Evolutionary conservation across 495 filamentous ascomycete species (phyloP).

Genomic region (Aspergillus baeticus): DNA sequence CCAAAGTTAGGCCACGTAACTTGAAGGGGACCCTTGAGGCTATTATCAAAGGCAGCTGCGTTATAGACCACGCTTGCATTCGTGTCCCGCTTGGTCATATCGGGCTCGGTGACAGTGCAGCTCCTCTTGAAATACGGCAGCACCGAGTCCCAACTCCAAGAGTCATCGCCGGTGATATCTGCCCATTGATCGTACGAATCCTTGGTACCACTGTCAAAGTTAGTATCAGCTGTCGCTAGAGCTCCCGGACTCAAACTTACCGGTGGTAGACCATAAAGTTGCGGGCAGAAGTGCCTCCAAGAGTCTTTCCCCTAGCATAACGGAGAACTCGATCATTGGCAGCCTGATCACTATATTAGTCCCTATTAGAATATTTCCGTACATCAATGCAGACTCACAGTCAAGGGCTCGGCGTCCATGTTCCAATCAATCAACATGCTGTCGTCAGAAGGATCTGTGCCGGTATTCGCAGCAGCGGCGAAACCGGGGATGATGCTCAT

Average conservation of each 20-base stretch:
- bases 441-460: slow-evolving; percentile 23
- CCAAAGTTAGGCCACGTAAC: slow-evolving; percentile 52
- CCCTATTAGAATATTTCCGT: too few species aligned
- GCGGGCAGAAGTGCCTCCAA: slow-evolving; percentile 36
- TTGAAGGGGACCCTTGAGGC: slow-evolving; percentile 41
- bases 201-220: slow-evolving; percentile 28
- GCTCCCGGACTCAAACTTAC: slow-evolving; percentile 7
- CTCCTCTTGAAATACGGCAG: slow-evolving; percentile 56
- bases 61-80: slow-evolving; percentile 50
- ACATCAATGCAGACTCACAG: slow-evolving; percentile 8
- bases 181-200: slow-evolving; percentile 54
- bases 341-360: slow-evolving; percentile 3
- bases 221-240: background rate
- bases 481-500: slow-evolving; percentile 47
- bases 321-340: slow-evolving; percentile 38
- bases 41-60: slow-evolving; percentile 24
- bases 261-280: slow-evolving; percentile 40
- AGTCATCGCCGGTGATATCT: slow-evolving; percentile 51
- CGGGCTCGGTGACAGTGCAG: slow-evolving; percentile 50
- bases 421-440: slow-evolving; percentile 46
- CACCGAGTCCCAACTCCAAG: slow-evolving; percentile 50
- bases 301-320: slow-evolving; percentile 36
- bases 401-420: slow-evolving; percentile 29
- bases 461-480: slow-evolving; percentile 30
- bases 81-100: slow-evolving; percentile 23